phyloP scores from a whole-genome alignment of 371 early-diverging fungal species.

The Parasitella parasitica region DNA sequence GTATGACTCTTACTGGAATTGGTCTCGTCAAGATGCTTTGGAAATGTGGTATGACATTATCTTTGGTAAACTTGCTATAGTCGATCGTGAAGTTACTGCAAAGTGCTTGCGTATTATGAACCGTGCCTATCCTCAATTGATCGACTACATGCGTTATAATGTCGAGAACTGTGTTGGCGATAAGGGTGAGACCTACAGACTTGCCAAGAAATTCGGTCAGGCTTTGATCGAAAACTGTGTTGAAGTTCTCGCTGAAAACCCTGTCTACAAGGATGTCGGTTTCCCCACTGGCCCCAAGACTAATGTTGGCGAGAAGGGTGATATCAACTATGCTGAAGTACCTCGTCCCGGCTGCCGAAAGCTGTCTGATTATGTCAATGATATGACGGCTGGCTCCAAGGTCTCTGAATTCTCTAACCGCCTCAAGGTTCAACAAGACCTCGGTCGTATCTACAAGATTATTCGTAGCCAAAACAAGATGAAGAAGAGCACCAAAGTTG shows the following conservation, averaged over 20 bases:
- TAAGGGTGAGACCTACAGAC: slow-evolving; percentile 80
- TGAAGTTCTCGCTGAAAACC: slow-evolving; percentile 72
- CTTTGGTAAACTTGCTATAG: slow-evolving; percentile 85
- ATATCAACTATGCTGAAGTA: slow-evolving; percentile 82
- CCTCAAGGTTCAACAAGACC: slow-evolving; percentile 76
- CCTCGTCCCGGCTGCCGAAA: slow-evolving; percentile 67
- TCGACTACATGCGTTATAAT: slow-evolving; percentile 87
- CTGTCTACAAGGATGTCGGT: slow-evolving; percentile 84
- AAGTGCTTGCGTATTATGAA: slow-evolving; percentile 92
- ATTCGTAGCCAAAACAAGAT: slow-evolving; percentile 74
- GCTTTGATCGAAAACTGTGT: slow-evolving; percentile 87
- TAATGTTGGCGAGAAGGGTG: slow-evolving; percentile 74
- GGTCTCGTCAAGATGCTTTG: slow-evolving; percentile 93
- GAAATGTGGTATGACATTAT: slow-evolving; percentile 90
- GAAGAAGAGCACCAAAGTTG: slow-evolving; percentile 72
- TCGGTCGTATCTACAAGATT: slow-evolving; percentile 78
- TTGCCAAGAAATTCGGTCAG: slow-evolving; percentile 80
- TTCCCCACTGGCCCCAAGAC: slow-evolving; percentile 85
- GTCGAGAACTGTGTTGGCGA: slow-evolving; percentile 72
- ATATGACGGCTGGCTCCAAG: slow-evolving; percentile 72
- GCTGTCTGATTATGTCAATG: slow-evolving; percentile 69
- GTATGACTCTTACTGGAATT: slow-evolving; percentile 97
- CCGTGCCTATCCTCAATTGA: slow-evolving; percentile 78
- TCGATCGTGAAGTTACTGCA: slow-evolving; percentile 93
- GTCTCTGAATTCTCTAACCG: slow-evolving; percentile 70